phyloP scores from a whole-genome alignment of 768 basidiomycete species.

The Mycena chlorophos region DNA sequence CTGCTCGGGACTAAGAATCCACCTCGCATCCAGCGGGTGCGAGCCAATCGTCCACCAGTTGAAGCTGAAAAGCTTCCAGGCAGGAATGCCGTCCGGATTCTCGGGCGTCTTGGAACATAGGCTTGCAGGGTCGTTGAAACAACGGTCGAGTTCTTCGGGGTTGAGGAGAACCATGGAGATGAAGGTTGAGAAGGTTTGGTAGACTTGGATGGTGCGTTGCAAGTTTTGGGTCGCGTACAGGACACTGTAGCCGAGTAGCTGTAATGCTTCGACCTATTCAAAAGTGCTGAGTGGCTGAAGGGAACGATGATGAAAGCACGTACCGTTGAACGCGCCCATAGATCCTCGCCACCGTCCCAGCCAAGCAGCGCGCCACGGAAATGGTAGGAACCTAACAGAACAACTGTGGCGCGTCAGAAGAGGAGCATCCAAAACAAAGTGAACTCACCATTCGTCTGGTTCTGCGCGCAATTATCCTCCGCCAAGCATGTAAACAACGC shows the following conservation, averaged over 20 bases:
- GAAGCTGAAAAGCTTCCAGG: constrained; percentile 39
- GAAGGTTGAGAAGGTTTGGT: constrained; percentile 35
- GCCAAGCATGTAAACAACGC: neutral
- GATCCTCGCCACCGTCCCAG: constrained; percentile 31
- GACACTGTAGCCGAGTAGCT: constrained; percentile 22
- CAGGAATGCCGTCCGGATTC: constrained; percentile 36
- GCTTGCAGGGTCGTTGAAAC: constrained; percentile 4
- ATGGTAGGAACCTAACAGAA: constrained; percentile 2
- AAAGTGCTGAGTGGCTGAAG: neutral
- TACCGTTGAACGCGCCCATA: constrained; percentile 34
- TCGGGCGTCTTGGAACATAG: constrained; percentile 28
- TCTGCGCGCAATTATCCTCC: neutral
- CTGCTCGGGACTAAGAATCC: constrained; percentile 2
- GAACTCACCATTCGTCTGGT: constrained; percentile 2
- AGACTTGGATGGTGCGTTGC: constrained; percentile 32
- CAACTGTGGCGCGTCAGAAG: neutral
- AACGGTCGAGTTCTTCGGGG: neutral
- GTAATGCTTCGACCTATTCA: constrained; percentile 24
- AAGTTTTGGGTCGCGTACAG: constrained; percentile 1
- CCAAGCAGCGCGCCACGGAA: constrained; percentile 28
- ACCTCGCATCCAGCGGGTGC: neutral
- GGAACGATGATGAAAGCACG: neutral
- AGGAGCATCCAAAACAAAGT: no score
- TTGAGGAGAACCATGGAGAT: constrained; percentile 27
- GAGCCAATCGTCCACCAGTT: constrained; percentile 17